These are phyloP conservation scores for Huntiella decipiens DNA, from an alignment of 2,329 filamentous ascomycete genomes.

Conservation along the genomic window DNA sequence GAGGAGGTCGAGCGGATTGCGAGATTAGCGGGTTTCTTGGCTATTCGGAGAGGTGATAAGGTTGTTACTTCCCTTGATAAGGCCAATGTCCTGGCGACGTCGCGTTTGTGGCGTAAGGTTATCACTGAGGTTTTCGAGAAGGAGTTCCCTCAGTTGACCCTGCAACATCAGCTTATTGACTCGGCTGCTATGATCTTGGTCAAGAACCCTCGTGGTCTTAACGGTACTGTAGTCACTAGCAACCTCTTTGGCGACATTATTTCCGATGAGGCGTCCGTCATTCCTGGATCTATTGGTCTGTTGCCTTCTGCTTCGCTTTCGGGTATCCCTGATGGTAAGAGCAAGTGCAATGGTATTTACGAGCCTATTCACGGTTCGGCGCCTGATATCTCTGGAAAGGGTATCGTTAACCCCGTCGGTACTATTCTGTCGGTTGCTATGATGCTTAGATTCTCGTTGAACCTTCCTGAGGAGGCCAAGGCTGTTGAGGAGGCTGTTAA, in stretches of 20 bases:
- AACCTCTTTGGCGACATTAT: conserved; percentile 96
- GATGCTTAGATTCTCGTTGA: conserved; percentile 88
- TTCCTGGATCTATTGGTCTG: conserved; percentile 75
- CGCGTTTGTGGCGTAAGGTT: conserved; percentile 72
- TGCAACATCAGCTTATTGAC: conserved; percentile 85
- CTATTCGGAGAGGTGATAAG: conserved; percentile 51
- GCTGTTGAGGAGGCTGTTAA: conserved; percentile 68
- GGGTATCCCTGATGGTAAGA: conserved; percentile 70
- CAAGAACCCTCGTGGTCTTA: conserved; percentile 74
- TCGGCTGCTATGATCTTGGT: conserved; percentile 95
- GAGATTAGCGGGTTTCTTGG: conserved; percentile 62
- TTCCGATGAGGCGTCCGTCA: conserved; percentile 84
- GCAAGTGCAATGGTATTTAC: conserved; percentile 80
- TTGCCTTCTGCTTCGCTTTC: conserved; percentile 75
- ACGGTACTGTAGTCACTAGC: conserved; percentile 80
- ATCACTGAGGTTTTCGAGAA: conserved; percentile 68
- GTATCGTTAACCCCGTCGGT: conserved; percentile 68
- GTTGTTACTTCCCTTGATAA: conserved; percentile 76
- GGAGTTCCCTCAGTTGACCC: conserved; percentile 73
- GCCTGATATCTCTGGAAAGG: conserved; percentile 81
- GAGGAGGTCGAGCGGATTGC: conserved; percentile 77
- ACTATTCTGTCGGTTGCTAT: conserved; percentile 85
- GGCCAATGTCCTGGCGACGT: conserved; percentile 88
- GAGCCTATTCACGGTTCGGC: conserved; percentile 94
- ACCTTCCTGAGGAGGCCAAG: conserved; percentile 55